Conservation (phyloP, 1,139 yeast species). For the Geotrichum restrictum region DNA sequence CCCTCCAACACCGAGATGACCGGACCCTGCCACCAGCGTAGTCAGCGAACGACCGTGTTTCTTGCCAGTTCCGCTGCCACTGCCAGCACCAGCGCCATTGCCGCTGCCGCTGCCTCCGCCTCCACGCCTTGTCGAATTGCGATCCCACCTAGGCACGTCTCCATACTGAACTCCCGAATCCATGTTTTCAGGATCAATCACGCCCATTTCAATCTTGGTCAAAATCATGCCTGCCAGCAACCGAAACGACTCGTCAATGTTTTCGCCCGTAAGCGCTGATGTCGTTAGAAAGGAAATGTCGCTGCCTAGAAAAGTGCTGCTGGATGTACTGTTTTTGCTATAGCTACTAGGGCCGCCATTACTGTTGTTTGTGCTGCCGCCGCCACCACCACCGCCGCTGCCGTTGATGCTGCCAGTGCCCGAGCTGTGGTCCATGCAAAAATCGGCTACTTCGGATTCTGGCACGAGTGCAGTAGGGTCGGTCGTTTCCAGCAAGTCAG, state of each 20-base stretch:
- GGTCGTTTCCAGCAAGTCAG: slow-evolving; percentile 37
- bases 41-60: slow-evolving; percentile 10
- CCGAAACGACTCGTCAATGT: slow-evolving; percentile 58
- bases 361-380: no score
- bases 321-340: slow-evolving; percentile 1
- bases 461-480: slow-evolving; percentile 37
- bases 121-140: slow-evolving; percentile 19
- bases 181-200: slow-evolving; percentile 44
- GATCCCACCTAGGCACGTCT: slow-evolving; percentile 42
- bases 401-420: no score
- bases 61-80: background rate
- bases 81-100: background rate
- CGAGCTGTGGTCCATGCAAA: slow-evolving; percentile 34
- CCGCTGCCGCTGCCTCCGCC: no score
- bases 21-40: slow-evolving; percentile 17
- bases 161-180: slow-evolving; percentile 49
- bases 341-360: background rate
- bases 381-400: no score
- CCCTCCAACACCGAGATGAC: slow-evolving; percentile 13
- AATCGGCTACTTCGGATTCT: slow-evolving; percentile 38
- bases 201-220: slow-evolving; percentile 45
- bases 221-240: slow-evolving; percentile 42
- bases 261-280: slow-evolving; percentile 57
- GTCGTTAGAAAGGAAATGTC: slow-evolving; percentile 40
- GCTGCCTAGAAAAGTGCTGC: background rate